Percentiles rank a stretch among this genome's conserved stretches.
Conservation (phyloP, 345 rosid genomes). For the Populus nigra region DNA sequence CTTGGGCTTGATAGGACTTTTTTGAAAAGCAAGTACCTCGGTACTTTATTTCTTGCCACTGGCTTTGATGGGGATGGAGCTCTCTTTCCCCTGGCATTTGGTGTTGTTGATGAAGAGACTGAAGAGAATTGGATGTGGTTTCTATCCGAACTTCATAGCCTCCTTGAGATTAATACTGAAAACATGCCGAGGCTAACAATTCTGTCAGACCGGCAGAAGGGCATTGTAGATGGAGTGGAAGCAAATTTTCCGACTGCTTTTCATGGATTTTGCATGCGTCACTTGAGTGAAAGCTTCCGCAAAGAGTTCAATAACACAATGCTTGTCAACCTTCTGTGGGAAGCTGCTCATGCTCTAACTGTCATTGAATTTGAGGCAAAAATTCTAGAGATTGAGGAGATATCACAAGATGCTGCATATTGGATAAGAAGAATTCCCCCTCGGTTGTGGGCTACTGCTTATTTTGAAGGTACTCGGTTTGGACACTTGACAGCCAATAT, state of each 20-base stretch:
- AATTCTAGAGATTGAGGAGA: slow-evolving; percentile 80
- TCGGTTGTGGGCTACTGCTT: slow-evolving; percentile 92
- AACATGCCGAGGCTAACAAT: slow-evolving; percentile 97
- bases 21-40: slow-evolving; percentile 88
- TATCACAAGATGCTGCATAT: slow-evolving; percentile 89
- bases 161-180: slow-evolving; percentile 88
- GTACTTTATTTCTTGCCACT: slow-evolving; percentile 89
- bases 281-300: slow-evolving; percentile 87
- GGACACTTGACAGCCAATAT: slow-evolving; percentile 90
- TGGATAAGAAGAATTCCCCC: slow-evolving; percentile 95
- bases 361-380: slow-evolving; percentile 90
- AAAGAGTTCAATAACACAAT: slow-evolving; percentile 91
- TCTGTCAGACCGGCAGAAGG: slow-evolving; percentile 85
- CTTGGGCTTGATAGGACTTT: slow-evolving; percentile 86
- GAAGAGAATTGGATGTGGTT: slow-evolving; percentile 99
- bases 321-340: slow-evolving; percentile 91
- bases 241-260: slow-evolving; percentile 92
- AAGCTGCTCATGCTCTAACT: slow-evolving; percentile 88
- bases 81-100: slow-evolving; percentile 88
- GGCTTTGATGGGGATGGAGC: slow-evolving; percentile 98
- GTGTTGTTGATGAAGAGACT: slow-evolving; percentile 92
- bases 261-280: slow-evolving; percentile 97
- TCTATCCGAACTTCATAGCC: slow-evolving; percentile 85
- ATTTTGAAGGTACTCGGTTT: slow-evolving; percentile 87
- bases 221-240: slow-evolving; percentile 89